Conservation (phyloP, 331 rosid species). For the Saraca asoca region DNA sequence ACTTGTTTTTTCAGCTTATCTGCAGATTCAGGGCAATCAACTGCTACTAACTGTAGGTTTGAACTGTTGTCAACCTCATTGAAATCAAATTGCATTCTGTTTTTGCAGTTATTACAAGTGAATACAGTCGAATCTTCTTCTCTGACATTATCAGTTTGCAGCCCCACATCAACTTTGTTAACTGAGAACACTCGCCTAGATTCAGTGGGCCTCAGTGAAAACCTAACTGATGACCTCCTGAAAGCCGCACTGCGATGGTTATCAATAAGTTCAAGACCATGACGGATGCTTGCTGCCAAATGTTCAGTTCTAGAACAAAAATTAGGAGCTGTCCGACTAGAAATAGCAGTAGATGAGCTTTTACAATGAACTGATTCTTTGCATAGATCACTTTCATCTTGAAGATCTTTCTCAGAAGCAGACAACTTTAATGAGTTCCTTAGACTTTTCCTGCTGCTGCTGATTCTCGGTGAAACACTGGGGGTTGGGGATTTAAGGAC, state of each 20-base stretch:
- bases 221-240: slow-evolving; percentile 70
- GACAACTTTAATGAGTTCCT: slow-evolving; percentile 70
- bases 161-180: slow-evolving; percentile 68
- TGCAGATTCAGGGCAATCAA: slow-evolving; percentile 60
- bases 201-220: slow-evolving; percentile 71
- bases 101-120: slow-evolving; percentile 70
- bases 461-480: slow-evolving; percentile 80
- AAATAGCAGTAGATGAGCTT: slow-evolving; percentile 43
- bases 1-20: slow-evolving; percentile 75
- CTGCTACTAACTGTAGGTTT: slow-evolving; percentile 70
- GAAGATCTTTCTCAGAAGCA: slow-evolving; percentile 68
- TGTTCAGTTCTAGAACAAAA: slow-evolving; percentile 59
- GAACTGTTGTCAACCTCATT: slow-evolving; percentile 53
- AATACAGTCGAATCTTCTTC: slow-evolving; percentile 52
- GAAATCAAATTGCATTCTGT: slow-evolving; percentile 52
- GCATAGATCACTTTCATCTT: slow-evolving; percentile 42
- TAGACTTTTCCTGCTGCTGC: slow-evolving; percentile 87
- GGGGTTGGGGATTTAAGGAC: slow-evolving; percentile 78
- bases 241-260: slow-evolving; percentile 68
- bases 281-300: slow-evolving; percentile 90
- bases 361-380: slow-evolving; percentile 35
- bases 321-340: slow-evolving; percentile 51
- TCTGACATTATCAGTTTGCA: slow-evolving; percentile 64
- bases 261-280: slow-evolving; percentile 85
- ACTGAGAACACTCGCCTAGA: slow-evolving; percentile 51